A percentile compares a stretch with the other conserved stretches of the same genome.
These are phyloP conservation scores for Endogone sp. DNA, from an alignment of 192 early-diverging fungal genomes.

Conservation along the genomic window DNA sequence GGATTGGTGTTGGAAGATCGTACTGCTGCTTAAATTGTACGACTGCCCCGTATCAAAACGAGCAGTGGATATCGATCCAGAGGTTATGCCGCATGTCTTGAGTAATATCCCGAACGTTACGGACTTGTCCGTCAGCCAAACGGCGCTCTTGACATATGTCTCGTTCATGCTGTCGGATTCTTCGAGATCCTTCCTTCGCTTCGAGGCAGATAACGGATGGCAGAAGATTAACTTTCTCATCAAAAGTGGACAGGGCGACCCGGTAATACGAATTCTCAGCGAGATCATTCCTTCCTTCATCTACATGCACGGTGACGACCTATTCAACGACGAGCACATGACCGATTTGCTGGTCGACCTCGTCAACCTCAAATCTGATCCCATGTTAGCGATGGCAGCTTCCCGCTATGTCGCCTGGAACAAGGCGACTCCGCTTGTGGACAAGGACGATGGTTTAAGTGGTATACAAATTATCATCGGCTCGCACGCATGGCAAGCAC, in stretches of 20 bases:
- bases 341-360: conserved; percentile 31
- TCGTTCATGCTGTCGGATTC: conserved; percentile 36
- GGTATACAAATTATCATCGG: conserved; percentile 22
- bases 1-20: conserved; percentile 41
- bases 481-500: conserved; percentile 21
- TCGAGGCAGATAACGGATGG: conserved; percentile 37
- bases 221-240: conserved; percentile 29
- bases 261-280: conserved; percentile 23
- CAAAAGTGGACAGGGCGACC: conserved; percentile 17
- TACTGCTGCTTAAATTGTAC: conserved; percentile 24
- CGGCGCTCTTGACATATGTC: conserved; percentile 29
- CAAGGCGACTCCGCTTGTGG: neutral
- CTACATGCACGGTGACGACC: conserved; percentile 38
- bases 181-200: conserved; percentile 40
- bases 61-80: conserved; percentile 15
- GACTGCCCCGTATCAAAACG: conserved; percentile 17
- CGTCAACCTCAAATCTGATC: conserved; percentile 32
- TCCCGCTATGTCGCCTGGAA: neutral
- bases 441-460: neutral
- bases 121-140: conserved; percentile 25
- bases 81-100: conserved; percentile 25
- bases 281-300: conserved; percentile 31
- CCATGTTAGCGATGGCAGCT: conserved; percentile 19
- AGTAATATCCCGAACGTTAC: conserved; percentile 11
- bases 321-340: conserved; percentile 25